Conservation (phyloP, 352 stramenopile genomes). For the Phytophthora aleatoria region DNA sequence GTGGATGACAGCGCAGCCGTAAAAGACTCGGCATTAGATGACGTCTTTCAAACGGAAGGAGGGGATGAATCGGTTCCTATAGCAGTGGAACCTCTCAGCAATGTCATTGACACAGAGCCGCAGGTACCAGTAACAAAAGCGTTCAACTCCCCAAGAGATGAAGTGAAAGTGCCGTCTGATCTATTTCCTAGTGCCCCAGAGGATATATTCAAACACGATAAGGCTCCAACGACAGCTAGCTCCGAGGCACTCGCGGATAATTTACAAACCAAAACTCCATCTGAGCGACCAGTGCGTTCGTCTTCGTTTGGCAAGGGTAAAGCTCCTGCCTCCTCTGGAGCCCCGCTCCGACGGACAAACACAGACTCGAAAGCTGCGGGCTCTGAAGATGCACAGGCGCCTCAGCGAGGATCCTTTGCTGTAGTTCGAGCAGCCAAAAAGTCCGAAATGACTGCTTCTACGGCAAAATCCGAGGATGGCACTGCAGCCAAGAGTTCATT, state of each 20-base stretch:
- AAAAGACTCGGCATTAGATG: not conserved
- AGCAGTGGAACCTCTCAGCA: not conserved
- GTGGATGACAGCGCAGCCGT: not conserved
- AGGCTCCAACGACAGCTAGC: not conserved
- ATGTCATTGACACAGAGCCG: not conserved
- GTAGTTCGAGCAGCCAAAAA: conserved; percentile 30
- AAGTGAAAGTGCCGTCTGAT: not conserved
- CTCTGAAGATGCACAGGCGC: conserved; percentile 2
- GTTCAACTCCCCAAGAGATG: not conserved
- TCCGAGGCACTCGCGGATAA: not conserved
- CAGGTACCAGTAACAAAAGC: conserved; percentile 1
- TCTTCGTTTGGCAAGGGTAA: conserved; percentile 25
- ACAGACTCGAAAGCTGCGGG: conserved; percentile 28
- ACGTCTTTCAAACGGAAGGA: conserved; percentile 8
- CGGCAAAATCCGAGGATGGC: not conserved
- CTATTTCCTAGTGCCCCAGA: not conserved
- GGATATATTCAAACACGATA: not conserved
- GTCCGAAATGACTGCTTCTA: conserved; percentile 14
- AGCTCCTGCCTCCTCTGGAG: not conserved
- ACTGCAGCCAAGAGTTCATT: not conserved
- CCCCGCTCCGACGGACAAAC: conserved; percentile 27
- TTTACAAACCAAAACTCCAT: not conserved
- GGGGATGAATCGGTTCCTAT: conserved; percentile 21
- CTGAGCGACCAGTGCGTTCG: conserved; percentile 14
- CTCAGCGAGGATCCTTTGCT: conserved; percentile 37